Base-by-base conservation (phyloP, 805 yeast species). In the Suhomyces kilbournensis region DNA sequence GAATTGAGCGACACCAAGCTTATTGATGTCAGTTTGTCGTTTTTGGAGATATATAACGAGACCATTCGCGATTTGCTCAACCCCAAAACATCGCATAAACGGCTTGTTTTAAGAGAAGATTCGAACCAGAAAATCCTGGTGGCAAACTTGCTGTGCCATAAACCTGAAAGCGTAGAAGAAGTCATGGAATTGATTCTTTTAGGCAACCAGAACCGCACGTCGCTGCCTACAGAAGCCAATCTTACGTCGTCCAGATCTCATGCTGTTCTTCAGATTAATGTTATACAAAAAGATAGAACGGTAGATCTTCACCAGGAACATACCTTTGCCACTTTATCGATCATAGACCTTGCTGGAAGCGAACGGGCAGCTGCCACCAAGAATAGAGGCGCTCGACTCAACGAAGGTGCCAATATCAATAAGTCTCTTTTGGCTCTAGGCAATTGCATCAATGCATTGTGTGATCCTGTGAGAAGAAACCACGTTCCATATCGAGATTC, bases 401-500 rank as follows among this genome's bases (percentile, higher is more conserved):
- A 82, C 51, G 98, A 93, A 67, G 97, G 98, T 25, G 98, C 97
- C 12, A 90, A 90, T 66, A 93, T 93, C 64, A 93, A 93, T 71
- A 83, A 85, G 65, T 90, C 97, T 0, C 73, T 93, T 44, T 70
- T 93, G 47, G 97, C 98, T 0, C 75, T 93, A 45, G 98, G 97
- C 0, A 92, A 91, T 63, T 93, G 97, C 68, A 92, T 93, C 56
- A 91, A 90, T 67, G 97, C 97, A 1, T 74, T 92, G 43, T 89
- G 97, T 69, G 91, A 86, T 58, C 81, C 83, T 4, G 77, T 85
- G 52, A 74, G 81, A 48, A 71, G 81, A 53, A 77, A 80, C 60
- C 97, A 91, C 70, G 81, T 93, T 9, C 98, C 98, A 0, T 93
- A 89, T 67, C 72, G 98, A 60, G 96, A 93, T 66, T 90, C 96